These are phyloP conservation scores for Mucor indicus DNA, from an alignment of 371 early-diverging fungal genomes.

Conservation along the genomic window DNA sequence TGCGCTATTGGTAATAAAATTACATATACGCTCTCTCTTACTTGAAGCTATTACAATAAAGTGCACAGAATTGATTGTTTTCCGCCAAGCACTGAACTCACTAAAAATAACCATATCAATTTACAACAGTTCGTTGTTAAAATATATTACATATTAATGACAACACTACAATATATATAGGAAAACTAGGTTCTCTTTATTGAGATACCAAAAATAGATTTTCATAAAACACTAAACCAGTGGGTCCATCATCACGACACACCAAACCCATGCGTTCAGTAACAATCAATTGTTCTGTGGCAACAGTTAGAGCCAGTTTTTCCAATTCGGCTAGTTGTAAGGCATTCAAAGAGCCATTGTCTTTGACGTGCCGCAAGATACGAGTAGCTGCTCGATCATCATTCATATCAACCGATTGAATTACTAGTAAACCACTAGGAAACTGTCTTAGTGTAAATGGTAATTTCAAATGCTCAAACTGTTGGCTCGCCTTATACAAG, in stretches of 20 bases:
- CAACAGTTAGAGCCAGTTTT: conserved; percentile 63
- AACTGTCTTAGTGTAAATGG: conserved; percentile 75
- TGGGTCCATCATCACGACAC: conserved; percentile 85
- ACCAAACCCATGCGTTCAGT: conserved; percentile 74
- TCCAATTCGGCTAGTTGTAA: conserved; percentile 68
- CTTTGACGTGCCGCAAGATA: conserved; percentile 54
- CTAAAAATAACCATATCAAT: too few relatives aligned
- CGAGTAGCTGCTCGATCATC: conserved; percentile 68
- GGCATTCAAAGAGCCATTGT: conserved; percentile 61
- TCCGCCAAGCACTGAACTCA: too few relatives aligned
- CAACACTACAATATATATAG: too few relatives aligned
- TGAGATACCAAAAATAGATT: conserved; percentile 50
- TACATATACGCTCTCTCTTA: too few relatives aligned
- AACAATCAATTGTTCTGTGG: conserved; percentile 75
- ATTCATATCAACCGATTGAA: conserved; percentile 67
- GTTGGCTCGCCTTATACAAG: conserved; percentile 68
- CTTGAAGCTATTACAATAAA: too few relatives aligned
- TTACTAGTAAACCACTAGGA: conserved; percentile 74
- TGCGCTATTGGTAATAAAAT: too few relatives aligned
- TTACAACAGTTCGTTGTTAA: too few relatives aligned
- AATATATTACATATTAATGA: too few relatives aligned
- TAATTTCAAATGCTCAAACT: conserved; percentile 63
- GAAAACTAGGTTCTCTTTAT: too few relatives aligned
- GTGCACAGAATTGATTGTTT: too few relatives aligned
- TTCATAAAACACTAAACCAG: conserved; percentile 79